Evolutionary conservation across 2,329 filamentous ascomycete genomes (phyloP), one percentile per base, ranked within the genome.

Genomic region (Pseudogymnoascus sp.): DNA sequence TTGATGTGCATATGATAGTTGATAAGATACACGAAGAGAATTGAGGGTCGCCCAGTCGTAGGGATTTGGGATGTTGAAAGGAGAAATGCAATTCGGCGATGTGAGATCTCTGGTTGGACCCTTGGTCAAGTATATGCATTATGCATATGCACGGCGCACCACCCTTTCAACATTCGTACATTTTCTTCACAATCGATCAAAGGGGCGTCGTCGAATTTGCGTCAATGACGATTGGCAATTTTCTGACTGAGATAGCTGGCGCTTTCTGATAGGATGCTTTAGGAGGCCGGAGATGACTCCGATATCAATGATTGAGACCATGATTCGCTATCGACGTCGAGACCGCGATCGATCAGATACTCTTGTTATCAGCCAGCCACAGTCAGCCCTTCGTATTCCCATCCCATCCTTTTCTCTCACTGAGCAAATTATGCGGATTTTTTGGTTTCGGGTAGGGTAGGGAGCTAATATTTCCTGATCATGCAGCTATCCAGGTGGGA

Each of bases 391-490:
- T 11, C 22, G 11, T 30, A n/a, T 50, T 11, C n/a, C 25, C n/a
- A 25, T 25, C 22, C 3, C 22, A 4, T 25, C 22, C 22, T 22
- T 47, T 11, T 20, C 14, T 14, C 30, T 30, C 43, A 2, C n/a
- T 50, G 43, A 50, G 43, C 25, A 11, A 50, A 12, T 50, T 50
- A 4, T 50, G 43, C 43, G 25, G 28, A 28, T 30, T 9, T 50
- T 50, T 30, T 3, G 25, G 28, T n/a, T 47, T n/a, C 8, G 16
- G n/a, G 16, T 7, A 18, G 25, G 43, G 25, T 50, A 50, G 43
- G 30, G 43, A 30, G 43, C 43, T 50, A 50, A 50, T 50, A 25
- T 50, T 50, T 30, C 43, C 25, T 50, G 43, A 50, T 50, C 43
- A 50, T 50, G 43, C 25, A 50, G 25, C n/a, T 50, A 50, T 16